Conservation (phyloP, 306 rosid genomes). For the Carpinus fangiana region DNA sequence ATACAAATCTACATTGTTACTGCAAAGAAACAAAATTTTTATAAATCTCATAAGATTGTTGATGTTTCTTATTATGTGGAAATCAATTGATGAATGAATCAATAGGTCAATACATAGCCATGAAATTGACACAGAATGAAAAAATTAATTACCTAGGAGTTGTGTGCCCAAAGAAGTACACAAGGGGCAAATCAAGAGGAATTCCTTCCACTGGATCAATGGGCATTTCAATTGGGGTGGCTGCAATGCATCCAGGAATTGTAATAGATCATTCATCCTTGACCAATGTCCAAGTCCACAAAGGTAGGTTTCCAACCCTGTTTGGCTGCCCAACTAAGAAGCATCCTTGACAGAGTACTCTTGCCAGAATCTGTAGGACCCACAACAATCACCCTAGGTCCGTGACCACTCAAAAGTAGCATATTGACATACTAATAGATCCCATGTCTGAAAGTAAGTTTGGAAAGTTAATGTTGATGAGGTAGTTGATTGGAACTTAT, state of each 20-base stretch:
- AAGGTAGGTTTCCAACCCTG: slow-evolving; percentile 95
- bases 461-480: not conserved
- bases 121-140: slow-evolving; percentile 5
- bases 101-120: slow-evolving; percentile 4
- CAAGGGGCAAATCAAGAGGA: slow-evolving; percentile 94
- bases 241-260: slow-evolving; percentile 88
- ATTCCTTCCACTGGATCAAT: slow-evolving; percentile 94
- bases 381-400: slow-evolving; percentile 96
- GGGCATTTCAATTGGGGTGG: slow-evolving; percentile 96
- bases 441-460: not conserved
- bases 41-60: slow-evolving; percentile 28
- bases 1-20: slow-evolving; percentile 84
- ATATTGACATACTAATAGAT: slow-evolving; percentile 20
- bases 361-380: slow-evolving; percentile 95
- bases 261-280: slow-evolving; percentile 97
- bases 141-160: slow-evolving; percentile 66
- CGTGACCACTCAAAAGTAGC: slow-evolving; percentile 46
- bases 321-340: slow-evolving; percentile 98
- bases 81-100: not conserved
- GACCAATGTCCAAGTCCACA: slow-evolving; percentile 95
- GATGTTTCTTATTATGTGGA: slow-evolving; percentile 11
- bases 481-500: not conserved
- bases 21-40: slow-evolving; percentile 32
- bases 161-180: slow-evolving; percentile 82
- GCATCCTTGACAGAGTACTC: slow-evolving; percentile 87